Conservation (phyloP, 2,329 filamentous ascomycete genomes). For the Xylaria sp. region DNA sequence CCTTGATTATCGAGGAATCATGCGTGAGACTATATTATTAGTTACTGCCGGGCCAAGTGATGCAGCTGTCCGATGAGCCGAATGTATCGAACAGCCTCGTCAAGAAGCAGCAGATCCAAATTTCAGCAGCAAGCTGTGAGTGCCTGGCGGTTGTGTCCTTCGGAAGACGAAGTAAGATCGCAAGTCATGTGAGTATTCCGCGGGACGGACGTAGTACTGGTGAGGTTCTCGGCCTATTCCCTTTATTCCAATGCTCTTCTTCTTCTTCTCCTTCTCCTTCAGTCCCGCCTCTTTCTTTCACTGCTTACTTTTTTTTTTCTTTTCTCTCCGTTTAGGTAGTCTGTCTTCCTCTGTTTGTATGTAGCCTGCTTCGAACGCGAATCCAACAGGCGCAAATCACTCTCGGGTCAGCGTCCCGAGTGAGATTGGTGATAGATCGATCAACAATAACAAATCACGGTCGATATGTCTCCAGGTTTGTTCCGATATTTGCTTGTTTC, state of each 20-base stretch:
- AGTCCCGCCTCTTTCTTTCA: too few relatives aligned
- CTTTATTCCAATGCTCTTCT: background rate
- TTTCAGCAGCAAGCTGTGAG: background rate
- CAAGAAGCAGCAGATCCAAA: constrained; percentile 1
- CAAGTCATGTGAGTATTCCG: constrained; percentile 7
- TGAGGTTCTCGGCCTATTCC: constrained; percentile 6
- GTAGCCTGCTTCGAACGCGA: constrained; percentile 1
- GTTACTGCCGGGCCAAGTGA: background rate
- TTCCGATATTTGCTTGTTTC: constrained; percentile 17
- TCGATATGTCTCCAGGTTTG: constrained; percentile 11
- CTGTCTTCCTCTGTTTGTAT: background rate
- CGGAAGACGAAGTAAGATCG: constrained; percentile 5
- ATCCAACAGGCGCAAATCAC: constrained; percentile 11
- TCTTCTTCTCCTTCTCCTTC: background rate
- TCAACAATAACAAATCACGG: constrained; percentile 8
- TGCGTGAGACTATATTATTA: background rate
- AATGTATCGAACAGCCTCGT: background rate
- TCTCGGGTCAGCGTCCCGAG: constrained; percentile 15
- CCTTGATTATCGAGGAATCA: constrained; percentile 1
- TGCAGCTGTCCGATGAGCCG: constrained; percentile 2
- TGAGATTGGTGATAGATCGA: constrained; percentile 9
- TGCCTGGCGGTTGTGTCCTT: constrained; percentile 3
- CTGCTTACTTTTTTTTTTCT: background rate
- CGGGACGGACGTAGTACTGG: constrained; percentile 8
- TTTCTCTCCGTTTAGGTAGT: background rate